Base-by-base conservation (phyloP, 2,329 filamentous ascomycete genomes). In the Ploettnerulaceae sp. region DNA sequence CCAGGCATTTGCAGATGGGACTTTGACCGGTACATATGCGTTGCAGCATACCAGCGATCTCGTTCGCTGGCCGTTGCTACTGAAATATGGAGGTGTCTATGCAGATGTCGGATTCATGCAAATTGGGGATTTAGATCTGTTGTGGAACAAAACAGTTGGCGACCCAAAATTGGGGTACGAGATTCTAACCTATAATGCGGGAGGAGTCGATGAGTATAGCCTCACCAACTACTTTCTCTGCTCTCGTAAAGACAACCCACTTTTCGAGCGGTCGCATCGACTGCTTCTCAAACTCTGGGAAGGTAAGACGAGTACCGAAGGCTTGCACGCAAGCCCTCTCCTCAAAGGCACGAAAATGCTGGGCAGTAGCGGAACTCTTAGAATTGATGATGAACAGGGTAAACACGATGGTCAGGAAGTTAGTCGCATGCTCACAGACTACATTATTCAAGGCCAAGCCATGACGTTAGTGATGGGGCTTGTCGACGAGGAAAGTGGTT, bases 11-110 rank as follows among this genome's bases (percentile, higher is more conserved):
- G 59, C 61, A 5, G 65, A 76, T n/a, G 68, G 69, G 5, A 69
- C 67, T 0, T 65, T 81, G 5, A 64, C 64, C 3, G 76, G 77
- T 11, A 61, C 62, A 7, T 77, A 76, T 58, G 70, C 69, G 0
- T 61, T 64, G 2, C 76, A 80, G 55, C 76, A 80, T 56, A 73
- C 68, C 0, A 78, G 75, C 0, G 78, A 82, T 49, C 70, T 82
- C 1, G 73, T 81, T 3, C 71, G 77, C 1, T 79, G 67, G 54
- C 77, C 77, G 2, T 64, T 80, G 9, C 61, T 81, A n/a, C 65
- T 78, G 8, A 69, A 64, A 45, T 76, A 79, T 52, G 77, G 77
- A 36, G 77, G 77, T 21, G 68, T 79, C 0, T 81, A 79, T 54
- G 71, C 74, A 0, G 77, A 81, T 53, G 76, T 76, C 0, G 76